Conservation (phyloP, 257 asterid genomes). For the Thymus quinquecostatus region DNA sequence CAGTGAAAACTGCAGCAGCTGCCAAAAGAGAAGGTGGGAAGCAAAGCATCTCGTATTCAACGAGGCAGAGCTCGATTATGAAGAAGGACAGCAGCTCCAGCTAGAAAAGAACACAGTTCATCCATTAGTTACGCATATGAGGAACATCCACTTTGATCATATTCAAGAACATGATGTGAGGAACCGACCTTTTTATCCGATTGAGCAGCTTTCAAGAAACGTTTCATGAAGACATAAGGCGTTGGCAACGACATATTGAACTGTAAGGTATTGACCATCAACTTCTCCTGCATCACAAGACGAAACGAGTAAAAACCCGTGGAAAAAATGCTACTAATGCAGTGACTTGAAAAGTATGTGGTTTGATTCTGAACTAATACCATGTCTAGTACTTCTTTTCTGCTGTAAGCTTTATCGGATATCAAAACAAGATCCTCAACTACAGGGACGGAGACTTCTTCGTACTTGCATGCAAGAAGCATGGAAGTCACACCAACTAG, state of each 20-base stretch:
- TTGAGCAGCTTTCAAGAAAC: constrained; percentile 86
- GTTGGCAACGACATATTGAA: constrained; percentile 85
- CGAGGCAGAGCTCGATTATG: constrained; percentile 77
- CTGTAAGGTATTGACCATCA: constrained; percentile 71
- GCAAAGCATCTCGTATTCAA: constrained; percentile 78
- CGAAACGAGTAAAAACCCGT: not conserved
- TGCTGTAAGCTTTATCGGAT: constrained; percentile 80
- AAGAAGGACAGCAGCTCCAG: constrained; percentile 79
- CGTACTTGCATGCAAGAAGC: constrained; percentile 97
- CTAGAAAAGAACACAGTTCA: constrained; percentile 32
- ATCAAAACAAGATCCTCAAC: constrained; percentile 89
- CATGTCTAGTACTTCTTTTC: constrained; percentile 88
- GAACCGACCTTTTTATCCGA: constrained; percentile 66
- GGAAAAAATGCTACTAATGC: not conserved
- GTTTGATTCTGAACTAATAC: constrained; percentile 30
- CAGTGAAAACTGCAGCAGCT: constrained; percentile 89
- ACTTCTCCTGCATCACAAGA: constrained; percentile 61
- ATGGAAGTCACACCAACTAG: constrained; percentile 88
- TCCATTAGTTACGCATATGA: too few species aligned
- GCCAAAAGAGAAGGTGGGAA: constrained; percentile 85
- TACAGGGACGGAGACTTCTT: constrained; percentile 94
- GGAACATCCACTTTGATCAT: not conserved
- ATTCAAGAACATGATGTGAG: not conserved
- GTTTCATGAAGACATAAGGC: constrained; percentile 79
- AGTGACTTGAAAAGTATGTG: not conserved